A percentile compares a stretch with the other conserved stretches of the same genome.
Evolutionary conservation across 2,329 filamentous ascomycete genomes (phyloP).

Genomic region (Endothia cerciana): DNA sequence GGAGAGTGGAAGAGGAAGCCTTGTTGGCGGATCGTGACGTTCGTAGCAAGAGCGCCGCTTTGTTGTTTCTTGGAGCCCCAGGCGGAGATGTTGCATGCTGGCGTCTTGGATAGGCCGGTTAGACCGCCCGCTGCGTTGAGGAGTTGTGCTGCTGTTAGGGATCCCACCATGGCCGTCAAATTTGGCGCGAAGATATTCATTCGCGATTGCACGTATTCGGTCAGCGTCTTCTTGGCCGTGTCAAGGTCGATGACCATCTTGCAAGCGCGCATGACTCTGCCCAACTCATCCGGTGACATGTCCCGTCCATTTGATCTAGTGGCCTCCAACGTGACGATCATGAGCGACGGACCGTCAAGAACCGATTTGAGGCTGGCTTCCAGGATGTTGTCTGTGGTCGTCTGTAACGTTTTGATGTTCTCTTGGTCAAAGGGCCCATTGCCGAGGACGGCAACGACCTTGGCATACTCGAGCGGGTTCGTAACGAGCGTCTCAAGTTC

Average conservation of each 20-base stretch:
- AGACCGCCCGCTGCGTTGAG: slow-evolving; percentile 92
- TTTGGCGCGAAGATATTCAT: slow-evolving; percentile 98
- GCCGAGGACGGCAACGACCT: slow-evolving; percentile 88
- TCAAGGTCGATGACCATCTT: slow-evolving; percentile 88
- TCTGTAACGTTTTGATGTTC: slow-evolving; percentile 79
- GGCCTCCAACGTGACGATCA: slow-evolving; percentile 95
- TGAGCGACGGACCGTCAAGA: slow-evolving; percentile 85
- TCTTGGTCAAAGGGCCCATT: slow-evolving; percentile 85
- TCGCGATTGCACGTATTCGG: slow-evolving; percentile 92
- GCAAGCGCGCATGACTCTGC: slow-evolving; percentile 76
- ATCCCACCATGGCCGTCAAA: slow-evolving; percentile 85
- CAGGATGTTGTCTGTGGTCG: slow-evolving; percentile 77
- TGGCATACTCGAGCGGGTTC: slow-evolving; percentile 92
- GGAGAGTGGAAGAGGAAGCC: slow-evolving; percentile 92
- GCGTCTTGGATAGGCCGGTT: slow-evolving; percentile 86
- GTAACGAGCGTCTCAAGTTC: slow-evolving; percentile 89
- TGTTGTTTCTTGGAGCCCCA: slow-evolving; percentile 88
- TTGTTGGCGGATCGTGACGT: slow-evolving; percentile 87
- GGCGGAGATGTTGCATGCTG: slow-evolving; percentile 88
- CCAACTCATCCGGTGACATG: slow-evolving; percentile 75
- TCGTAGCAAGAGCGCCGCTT: slow-evolving; percentile 81
- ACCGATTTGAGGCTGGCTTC: slow-evolving; percentile 77
- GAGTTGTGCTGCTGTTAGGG: slow-evolving; percentile 92
- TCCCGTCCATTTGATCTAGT: slow-evolving; percentile 84
- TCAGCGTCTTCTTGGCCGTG: slow-evolving; percentile 82